Conservation (phyloP, 768 basidiomycete genomes). For the Collybia sp. region DNA sequence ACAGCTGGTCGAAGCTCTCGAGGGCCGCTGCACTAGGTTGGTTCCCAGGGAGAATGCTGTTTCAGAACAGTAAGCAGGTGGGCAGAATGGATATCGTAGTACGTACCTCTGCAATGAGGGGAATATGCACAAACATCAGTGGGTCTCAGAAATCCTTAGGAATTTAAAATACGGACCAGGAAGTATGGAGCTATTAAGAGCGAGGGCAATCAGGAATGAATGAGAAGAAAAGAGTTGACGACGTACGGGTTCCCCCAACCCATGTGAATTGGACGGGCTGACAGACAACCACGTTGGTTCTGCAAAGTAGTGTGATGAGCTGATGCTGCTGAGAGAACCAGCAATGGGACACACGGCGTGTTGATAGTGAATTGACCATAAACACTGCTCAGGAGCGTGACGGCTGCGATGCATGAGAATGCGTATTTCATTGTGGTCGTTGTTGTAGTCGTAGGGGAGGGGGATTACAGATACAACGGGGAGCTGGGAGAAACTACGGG, state of each 20-base stretch:
- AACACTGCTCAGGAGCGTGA: constrained; percentile 35
- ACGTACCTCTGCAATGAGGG: constrained; percentile 31
- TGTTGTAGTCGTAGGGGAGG: constrained; percentile 9
- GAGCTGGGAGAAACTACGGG: constrained; percentile 12
- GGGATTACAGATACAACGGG: constrained; percentile 11
- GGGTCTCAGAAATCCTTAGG: background rate
- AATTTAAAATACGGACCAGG: constrained; percentile 41
- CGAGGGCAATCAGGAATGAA: constrained; percentile 6
- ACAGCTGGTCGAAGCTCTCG: constrained; percentile 37
- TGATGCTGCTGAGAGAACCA: background rate
- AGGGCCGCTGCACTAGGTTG: constrained; percentile 40
- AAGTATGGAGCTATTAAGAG: constrained; percentile 50
- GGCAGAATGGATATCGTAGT: background rate
- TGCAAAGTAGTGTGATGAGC: constrained; percentile 16
- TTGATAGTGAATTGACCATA: constrained; percentile 53
- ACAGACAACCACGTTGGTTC: constrained; percentile 48
- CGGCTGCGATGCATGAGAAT: constrained; percentile 32
- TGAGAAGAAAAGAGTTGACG: background rate
- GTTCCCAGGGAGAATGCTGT: constrained; percentile 51
- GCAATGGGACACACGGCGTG: constrained; percentile 57
- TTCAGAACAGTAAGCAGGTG: background rate
- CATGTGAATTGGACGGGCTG: constrained; percentile 51
- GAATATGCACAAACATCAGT: background rate
- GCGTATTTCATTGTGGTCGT: constrained; percentile 42
- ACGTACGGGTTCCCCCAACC: constrained; percentile 54